Evolutionary conservation across 306 rosid genomes (phyloP), one percentile per base, ranked within the genome.

Genomic region (Geum urbanum): DNA sequence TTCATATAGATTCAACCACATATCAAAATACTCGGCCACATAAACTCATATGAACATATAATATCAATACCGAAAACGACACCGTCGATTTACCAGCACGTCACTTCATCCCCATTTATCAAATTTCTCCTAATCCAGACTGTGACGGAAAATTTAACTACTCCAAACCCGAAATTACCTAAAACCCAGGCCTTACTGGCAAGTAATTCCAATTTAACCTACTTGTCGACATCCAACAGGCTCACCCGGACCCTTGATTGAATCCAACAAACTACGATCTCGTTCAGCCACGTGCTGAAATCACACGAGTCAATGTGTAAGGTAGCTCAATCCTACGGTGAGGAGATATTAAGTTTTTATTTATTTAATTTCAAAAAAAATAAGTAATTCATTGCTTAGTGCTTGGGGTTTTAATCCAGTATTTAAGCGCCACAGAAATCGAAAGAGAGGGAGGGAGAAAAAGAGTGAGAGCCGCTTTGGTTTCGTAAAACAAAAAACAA

Each of bases 361-460:
- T n/a, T 45, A 20, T 41, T 46, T 5, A 7, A 53, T 14, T 13
- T 18, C 0, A 9, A 54, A 27, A 53, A 22, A 65, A 15, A 6
- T 32, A 63, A 5, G 47, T n/a, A n/a, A n/a, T n/a, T n/a, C 9
- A 19, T 69, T 14, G 11, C 27, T 55, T 16, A 24, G 55, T n/a
- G 66, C 10, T 1, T 14, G 40, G 73, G 40, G 63, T 19, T 70
- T 41, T 1, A 24, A 24, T 1, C 48, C 49, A 15, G 75, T 78
- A 82, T 87, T 67, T 86, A 76, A 70, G 16, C 35, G 75, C 49
- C 22, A n/a, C 24, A 57, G 78, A 50, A n/a, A 16, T 10, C 15
- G 40, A 18, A 3, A 24, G 53, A 6, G 16, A 12, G 58, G 37
- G 69, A 78, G 72, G 22, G 58, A 35, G 32, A 63, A 7, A 57